Evolutionary conservation across 352 stramenopile species (phyloP), one percentile per base, ranked within the genome.

Genomic region (Phytophthora megakarya): DNA sequence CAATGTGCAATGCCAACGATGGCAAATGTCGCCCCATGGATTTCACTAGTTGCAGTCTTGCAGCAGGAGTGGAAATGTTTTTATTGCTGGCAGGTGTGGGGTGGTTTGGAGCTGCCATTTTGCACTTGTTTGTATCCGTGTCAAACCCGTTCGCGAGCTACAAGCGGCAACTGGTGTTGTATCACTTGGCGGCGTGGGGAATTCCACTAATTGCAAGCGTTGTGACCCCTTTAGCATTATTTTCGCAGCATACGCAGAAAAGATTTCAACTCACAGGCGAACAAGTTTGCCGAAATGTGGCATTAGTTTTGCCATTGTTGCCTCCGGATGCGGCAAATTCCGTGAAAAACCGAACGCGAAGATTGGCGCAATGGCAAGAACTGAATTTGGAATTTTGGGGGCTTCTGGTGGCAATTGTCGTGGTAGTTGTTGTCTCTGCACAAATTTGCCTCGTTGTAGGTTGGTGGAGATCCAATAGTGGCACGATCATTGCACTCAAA

Each of bases 121-220:
- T 89, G 15, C 78, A 92, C 53, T 52, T 92, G 5, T 92, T 88
- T 40, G 83, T 90, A 18, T 89, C 83, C 4, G 64, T 92, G 1
- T 88, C 83, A 25, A 92, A 92, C 48, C 83, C 83, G 21, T 92
- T 92, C 48, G 78, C 80, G 5, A 88, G 81, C 66, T 89, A 90
- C 73, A 87, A 87, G 46, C 57, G 64, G 11, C 81, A 90, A 47
- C 45, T 90, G 16, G 66, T 78, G 39, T 52, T 77, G 10, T 92
- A 86, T 25, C 83, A 92, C 49, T 15, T 75, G 16, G 48, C 77
- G 0, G 79, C 90, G 5, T 92, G 83, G 83, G 62, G 52, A 1
- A 35, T 73, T 5, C 86, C 83, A 10, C 52, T 83, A 6, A 18
- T 78, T n/a, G 46, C 84, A 13, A 72, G 78, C 10, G 47, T 84